Base-by-base conservation (phyloP, 345 rosid genomes). In the Hirschfeldia incana region DNA sequence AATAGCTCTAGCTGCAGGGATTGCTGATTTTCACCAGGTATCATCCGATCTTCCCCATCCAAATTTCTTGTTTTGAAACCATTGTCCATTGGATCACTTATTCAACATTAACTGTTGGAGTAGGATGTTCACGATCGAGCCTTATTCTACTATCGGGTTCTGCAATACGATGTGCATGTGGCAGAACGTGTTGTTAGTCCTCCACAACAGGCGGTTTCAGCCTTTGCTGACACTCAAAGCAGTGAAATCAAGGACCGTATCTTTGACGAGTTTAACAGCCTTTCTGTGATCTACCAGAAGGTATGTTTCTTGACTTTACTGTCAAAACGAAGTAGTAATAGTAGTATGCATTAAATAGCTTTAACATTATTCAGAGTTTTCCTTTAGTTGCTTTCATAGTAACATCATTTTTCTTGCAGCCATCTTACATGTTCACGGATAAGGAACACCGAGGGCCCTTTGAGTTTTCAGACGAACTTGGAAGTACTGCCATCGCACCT, bases 101-200 rank as follows among this genome's bases (percentile, higher is more conserved):
- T 42, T n/a, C 27, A 70, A 70, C 28, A 77, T 72, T 32, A 68
- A 67, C 26, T 64, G 61, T 75, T 63, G 72, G 75, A 81, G 81
- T 91, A 95, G 98, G 99, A 95, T 86, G 98, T 95, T 86, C 99
- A 95, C 81, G 99, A 95, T 76, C 86, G 99, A 83, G 98, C 98
- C 85, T 84, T 95, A 78, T 91, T 95, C 90, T 95, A 95, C 88
- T 91, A 90, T 81, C 92, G 99, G 85, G 91, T 93, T 81, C 85
- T 95, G 85, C 93, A 86, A 69, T 60, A 90, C 65, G 78, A 91
- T 78, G 90, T 89, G 75, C 85, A 96, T 17, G 87, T 85, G 32
- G 97, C 98, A 72, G 96, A 91, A 81, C 84, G 86, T 68, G 90
- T 90, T 4, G 97, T 91, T 75, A 93, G 94, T 82, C 99, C 97